phyloP scores from a whole-genome alignment of 306 rosid genomes.

The Begonia fuchsioides region DNA sequence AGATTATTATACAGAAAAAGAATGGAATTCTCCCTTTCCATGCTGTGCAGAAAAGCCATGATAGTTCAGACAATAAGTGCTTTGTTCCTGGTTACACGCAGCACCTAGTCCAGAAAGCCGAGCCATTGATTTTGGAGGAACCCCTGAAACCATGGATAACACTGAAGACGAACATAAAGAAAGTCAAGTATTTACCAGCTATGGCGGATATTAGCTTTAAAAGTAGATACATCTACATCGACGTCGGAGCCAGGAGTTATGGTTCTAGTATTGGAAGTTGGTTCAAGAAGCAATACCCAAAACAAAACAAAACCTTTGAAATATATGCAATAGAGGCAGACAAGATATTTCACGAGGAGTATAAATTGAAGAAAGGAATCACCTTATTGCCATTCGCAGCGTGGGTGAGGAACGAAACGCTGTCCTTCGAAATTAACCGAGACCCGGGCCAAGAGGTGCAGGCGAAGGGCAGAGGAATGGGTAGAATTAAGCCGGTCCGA shows the following conservation, averaged over 20 bases:
- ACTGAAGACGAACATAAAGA: conserved; percentile 60
- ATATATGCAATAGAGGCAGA: conserved; percentile 92
- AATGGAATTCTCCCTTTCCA: conserved; percentile 13
- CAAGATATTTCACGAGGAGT: conserved; percentile 63
- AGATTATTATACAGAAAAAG: conserved; percentile 61
- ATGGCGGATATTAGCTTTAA: conserved; percentile 84
- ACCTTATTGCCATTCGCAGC: conserved; percentile 80
- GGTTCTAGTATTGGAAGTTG: conserved; percentile 96
- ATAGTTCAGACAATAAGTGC: conserved; percentile 33
- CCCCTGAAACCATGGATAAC: conserved; percentile 94
- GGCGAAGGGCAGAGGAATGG: conserved; percentile 91
- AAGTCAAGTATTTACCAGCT: conserved; percentile 59
- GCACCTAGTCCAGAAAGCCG: conserved; percentile 64
- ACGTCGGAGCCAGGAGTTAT: conserved; percentile 94
- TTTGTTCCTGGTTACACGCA: conserved; percentile 57
- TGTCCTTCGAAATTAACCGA: conserved; percentile 61
- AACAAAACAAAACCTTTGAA: conserved; percentile 83
- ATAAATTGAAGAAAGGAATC: conserved; percentile 53
- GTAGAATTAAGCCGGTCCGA: conserved; percentile 64
- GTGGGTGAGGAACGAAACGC: conserved; percentile 85
- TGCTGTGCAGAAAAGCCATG: conserved; percentile 9
- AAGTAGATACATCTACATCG: conserved; percentile 72
- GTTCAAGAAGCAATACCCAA: conserved; percentile 96
- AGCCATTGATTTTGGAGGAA: conserved; percentile 62
- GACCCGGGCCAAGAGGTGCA: conserved; percentile 67